phyloP scores from a whole-genome alignment of 179 eudicot species.

The Carnegiea gigantea region DNA sequence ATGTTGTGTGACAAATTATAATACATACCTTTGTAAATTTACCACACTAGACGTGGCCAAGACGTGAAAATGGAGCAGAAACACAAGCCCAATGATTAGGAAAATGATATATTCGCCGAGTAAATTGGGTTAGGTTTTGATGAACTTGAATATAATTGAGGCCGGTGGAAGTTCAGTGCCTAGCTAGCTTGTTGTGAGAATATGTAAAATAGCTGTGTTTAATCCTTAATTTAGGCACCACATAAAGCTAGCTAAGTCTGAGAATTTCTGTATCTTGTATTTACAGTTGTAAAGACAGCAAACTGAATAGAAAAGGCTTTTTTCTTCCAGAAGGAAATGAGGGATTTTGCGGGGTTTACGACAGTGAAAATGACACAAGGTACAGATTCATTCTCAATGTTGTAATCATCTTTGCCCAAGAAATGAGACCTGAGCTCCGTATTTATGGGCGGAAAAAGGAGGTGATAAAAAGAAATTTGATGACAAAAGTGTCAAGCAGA shows the following conservation, averaged over 20 bases:
- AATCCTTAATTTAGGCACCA: conserved; percentile 2
- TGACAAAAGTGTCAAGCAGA: conserved; percentile 20
- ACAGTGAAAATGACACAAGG: conserved; percentile 24
- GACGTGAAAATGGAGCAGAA: conserved; percentile 16
- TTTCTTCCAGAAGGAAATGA: conserved; percentile 2
- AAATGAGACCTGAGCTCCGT: conserved; percentile 17
- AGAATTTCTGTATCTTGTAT: conserved; percentile 4
- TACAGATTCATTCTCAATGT: conserved; percentile 10
- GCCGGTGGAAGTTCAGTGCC: conserved; percentile 12
- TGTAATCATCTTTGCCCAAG: conserved; percentile 2
- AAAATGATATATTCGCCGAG: not conserved
- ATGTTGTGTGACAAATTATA: no score
- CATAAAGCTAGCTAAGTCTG: not conserved
- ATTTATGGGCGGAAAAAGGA: conserved; percentile 17
- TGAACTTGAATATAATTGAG: not conserved
- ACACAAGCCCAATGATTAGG: conserved; percentile 5
- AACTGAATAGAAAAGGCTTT: not conserved
- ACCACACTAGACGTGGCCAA: no score
- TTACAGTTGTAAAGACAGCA: conserved; percentile 24
- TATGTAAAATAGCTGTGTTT: conserved; percentile 20
- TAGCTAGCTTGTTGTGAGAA: conserved; percentile 5
- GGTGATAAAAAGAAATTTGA: not conserved
- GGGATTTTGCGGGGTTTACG: conserved; percentile 8
- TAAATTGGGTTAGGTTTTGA: not conserved
- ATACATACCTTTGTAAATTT: conserved; percentile 11